Conservation (phyloP, 1,284 basidiomycete species). For the Sporisorium exsertum region DNA sequence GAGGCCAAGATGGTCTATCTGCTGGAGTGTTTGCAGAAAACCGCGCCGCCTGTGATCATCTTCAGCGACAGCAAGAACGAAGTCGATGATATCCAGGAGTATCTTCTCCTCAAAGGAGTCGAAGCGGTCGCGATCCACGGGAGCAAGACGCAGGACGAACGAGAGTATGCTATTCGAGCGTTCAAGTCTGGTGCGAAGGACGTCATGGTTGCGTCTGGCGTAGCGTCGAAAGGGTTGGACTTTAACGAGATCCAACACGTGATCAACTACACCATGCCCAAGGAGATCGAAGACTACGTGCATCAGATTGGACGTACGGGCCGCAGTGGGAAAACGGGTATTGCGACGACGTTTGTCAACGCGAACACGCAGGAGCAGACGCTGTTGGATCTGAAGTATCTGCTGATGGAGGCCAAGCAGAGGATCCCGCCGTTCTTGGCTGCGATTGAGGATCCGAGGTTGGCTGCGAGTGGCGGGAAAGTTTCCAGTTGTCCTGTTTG, state of each 20-base stretch:
- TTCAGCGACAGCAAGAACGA: conserved; percentile 99
- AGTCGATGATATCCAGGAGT: conserved; percentile 99
- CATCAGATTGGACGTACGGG: conserved; percentile 99
- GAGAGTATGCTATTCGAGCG: conserved; percentile 96
- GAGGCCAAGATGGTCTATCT: conserved; percentile 99
- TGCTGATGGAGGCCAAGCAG: conserved; percentile 96
- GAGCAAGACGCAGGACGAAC: conserved; percentile 96
- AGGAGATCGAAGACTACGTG: conserved; percentile 82
- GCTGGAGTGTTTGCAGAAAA: conserved; percentile 97
- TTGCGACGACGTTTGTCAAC: conserved; percentile 99
- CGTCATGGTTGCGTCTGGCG: conserved; percentile 98
- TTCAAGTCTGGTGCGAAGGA: conserved; percentile 98
- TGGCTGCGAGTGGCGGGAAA: conserved; percentile 76
- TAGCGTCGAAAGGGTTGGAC: conserved; percentile 97
- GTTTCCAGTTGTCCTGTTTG: conserved; percentile 93
- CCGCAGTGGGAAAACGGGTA: conserved; percentile 95
- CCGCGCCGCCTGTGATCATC: conserved; percentile 95
- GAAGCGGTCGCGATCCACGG: conserved; percentile 99
- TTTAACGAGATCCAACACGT: conserved; percentile 98
- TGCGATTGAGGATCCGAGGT: conserved; percentile 85
- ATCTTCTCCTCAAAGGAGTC: conserved; percentile 93
- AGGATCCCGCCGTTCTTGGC: conserved; percentile 95
- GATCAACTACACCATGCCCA: conserved; percentile 98
- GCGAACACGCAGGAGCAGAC: conserved; percentile 97
- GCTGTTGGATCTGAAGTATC: conserved; percentile 93